Conservation (phyloP, 345 rosid species). For the Punica granatum region DNA sequence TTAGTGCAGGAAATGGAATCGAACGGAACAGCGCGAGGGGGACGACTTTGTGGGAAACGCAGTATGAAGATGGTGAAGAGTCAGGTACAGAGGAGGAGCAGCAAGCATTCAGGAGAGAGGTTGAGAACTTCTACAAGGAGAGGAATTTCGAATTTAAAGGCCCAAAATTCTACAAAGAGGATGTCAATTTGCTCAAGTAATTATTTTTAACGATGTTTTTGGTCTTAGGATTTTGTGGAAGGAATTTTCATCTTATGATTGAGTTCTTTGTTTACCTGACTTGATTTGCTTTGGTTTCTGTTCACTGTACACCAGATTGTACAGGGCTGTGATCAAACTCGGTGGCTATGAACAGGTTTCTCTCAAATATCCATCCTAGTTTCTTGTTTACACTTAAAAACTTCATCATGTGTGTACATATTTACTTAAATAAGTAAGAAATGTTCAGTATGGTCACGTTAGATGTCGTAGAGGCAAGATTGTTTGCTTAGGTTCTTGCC, state of each 20-base stretch:
- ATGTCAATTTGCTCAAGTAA: constrained; percentile 54
- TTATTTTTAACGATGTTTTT: neutral
- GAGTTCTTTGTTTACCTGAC: too few relatives aligned
- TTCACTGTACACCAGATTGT: constrained; percentile 29
- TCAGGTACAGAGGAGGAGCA: constrained; percentile 57
- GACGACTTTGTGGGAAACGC: constrained; percentile 31
- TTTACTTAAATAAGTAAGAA: neutral
- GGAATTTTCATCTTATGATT: neutral
- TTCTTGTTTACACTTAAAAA: neutral
- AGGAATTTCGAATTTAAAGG: constrained; percentile 45
- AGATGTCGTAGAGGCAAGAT: neutral
- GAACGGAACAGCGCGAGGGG: constrained; percentile 11
- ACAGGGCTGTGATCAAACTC: constrained; percentile 55
- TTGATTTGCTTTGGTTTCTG: neutral
- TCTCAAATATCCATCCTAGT: constrained; percentile 2
- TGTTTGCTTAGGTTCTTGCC: neutral
- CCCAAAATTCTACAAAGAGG: constrained; percentile 65
- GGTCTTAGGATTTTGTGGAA: neutral
- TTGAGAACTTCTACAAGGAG: constrained; percentile 44
- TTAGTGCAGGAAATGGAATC: constrained; percentile 14
- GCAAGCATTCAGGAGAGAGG: constrained; percentile 45
- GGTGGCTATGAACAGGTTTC: constrained; percentile 71
- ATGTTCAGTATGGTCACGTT: neutral
- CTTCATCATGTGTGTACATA: neutral
- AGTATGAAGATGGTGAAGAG: constrained; percentile 32